phyloP scores from a whole-genome alignment of 805 yeast genomes.

The Limtongia smithiae region DNA sequence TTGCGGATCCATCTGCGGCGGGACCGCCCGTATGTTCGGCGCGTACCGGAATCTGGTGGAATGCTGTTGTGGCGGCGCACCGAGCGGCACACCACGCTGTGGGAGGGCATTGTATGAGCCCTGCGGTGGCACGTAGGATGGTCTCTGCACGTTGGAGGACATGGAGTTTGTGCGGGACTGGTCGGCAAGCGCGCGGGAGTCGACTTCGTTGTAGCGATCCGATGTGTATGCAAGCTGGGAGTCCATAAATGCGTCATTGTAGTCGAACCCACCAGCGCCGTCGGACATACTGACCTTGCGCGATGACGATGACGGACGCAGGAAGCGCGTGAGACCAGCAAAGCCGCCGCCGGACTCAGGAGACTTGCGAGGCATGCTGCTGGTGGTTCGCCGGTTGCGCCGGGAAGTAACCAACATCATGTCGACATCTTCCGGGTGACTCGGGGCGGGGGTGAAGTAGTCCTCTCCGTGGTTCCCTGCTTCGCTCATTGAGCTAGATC shows the following conservation, averaged over 20 bases:
- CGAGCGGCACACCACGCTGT: neutral
- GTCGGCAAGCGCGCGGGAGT: slow-evolving; percentile 20
- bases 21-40: neutral
- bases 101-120: too few species aligned
- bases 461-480: slow-evolving; percentile 5
- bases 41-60: slow-evolving; percentile 9
- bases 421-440: slow-evolving; percentile 20
- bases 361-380: neutral
- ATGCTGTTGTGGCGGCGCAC: slow-evolving; percentile 1
- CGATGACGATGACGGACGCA: neutral
- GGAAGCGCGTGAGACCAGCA: neutral
- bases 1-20: slow-evolving; percentile 8
- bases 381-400: slow-evolving; percentile 18
- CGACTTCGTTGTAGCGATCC: slow-evolving; percentile 23
- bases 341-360: slow-evolving; percentile 1
- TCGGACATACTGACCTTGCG: slow-evolving; percentile 13
- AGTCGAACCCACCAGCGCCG: slow-evolving; percentile 5
- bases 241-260: slow-evolving; percentile 21
- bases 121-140: slow-evolving; percentile 8
- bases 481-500: neutral
- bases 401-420: slow-evolving; percentile 24
- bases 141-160: slow-evolving; percentile 19
- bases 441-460: slow-evolving; percentile 11
- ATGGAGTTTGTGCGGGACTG: slow-evolving; percentile 27
- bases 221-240: slow-evolving; percentile 24